Base-by-base conservation (phyloP, 768 basidiomycete species). In the Macrolepiota albuminosa region DNA sequence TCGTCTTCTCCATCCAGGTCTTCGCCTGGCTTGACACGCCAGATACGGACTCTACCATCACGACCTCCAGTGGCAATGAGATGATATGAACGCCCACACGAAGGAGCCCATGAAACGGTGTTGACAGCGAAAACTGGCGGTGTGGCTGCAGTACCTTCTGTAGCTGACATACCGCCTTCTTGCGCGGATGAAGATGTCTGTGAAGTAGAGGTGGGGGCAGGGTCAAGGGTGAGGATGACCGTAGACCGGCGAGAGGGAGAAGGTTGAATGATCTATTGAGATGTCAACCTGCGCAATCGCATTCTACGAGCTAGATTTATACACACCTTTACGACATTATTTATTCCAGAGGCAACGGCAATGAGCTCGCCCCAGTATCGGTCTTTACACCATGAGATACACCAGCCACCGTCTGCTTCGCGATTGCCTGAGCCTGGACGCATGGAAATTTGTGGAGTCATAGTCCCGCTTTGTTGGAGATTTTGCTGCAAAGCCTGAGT, bases 311-410 rank as follows among this genome's bases (percentile, higher is more conserved):
- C 34, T 31, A 34, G n/a, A n/a, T 37, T 16, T 0, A 29, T 7
- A 57, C 78, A 56, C 47, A 95, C 93, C 71, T 96, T 94, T 47
- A 98, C 77, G 24, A 84, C 72, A 0, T 91, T 90, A 59, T 78
- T 83, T 1, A 83, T 79, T 1, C 94, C 95, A 56, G 83, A 83
- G 2, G 86, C 84, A 0, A 85, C 87, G 9, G 93, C 94, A 52
- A 98, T 78, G 21, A 96, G 68, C 69, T 95, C 91, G 1, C 95
- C 96, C 95, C 95, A 97, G 72, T 95, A 97, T 61, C 83, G 81
- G 67, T 98, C 97, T 68, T 93, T 93, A 73, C 95, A 98, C 95
- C 95, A 99, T 8, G 89, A 89, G 45, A 99, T 73, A 58, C 87
- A 89, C 94, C 94, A 98, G 1, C 91, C 95, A 4, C 93, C 93